Base-by-base conservation (phyloP, 768 basidiomycete genomes). In the Serpula lacrymans region DNA sequence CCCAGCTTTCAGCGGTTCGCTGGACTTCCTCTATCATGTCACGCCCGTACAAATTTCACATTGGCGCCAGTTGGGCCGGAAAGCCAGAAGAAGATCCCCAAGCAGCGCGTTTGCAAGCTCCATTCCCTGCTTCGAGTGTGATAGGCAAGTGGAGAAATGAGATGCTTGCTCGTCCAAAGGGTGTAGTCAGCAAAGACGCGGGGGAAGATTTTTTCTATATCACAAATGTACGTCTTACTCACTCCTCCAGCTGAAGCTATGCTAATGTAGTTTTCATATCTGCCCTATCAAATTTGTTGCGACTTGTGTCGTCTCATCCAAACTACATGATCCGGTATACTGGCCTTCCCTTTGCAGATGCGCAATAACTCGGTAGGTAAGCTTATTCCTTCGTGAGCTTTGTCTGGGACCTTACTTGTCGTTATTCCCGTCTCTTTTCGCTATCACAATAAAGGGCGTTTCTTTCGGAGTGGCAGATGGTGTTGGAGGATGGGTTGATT, bases 391-490 rank as follows among this genome's bases (percentile, higher is more conserved):
- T 43, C 50, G 43, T 53, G 48, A 30, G 43, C 54, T 48, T 49
- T 47, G 43, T 48, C 63, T 36, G 60, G 55, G 30, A 48, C 64
- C 13, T 64, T 65, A 6, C 66, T 68, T 49, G 58, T 65, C 16
- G 65, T 65, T 18, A 64, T 25, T 49, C 51, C 23, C 33, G 12
- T 27, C 14, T 32, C 21, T 25, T 36, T 30, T 30, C 16, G 29
- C 40, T 22, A 25, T 17, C 33, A 22, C 5, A 13, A 0, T 17
- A n/a, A 22, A 89, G 86, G 86, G 87, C 17, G 58, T 88, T 21
- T 77, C 85, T 2, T 71, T 96, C 39, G 91, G 89, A 26, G 78
- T 96, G 4, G 88, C 92, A 27, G 93, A 97, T 52, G 93, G 93
- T 14, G 92, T 96, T 4, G 92, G 92, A 2, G 92, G 93, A 14